Percentiles rank a stretch among this genome's conserved stretches.
phyloP scores from a whole-genome alignment of 2,329 filamentous ascomycete genomes.

The Botryotinia narcissicola region DNA sequence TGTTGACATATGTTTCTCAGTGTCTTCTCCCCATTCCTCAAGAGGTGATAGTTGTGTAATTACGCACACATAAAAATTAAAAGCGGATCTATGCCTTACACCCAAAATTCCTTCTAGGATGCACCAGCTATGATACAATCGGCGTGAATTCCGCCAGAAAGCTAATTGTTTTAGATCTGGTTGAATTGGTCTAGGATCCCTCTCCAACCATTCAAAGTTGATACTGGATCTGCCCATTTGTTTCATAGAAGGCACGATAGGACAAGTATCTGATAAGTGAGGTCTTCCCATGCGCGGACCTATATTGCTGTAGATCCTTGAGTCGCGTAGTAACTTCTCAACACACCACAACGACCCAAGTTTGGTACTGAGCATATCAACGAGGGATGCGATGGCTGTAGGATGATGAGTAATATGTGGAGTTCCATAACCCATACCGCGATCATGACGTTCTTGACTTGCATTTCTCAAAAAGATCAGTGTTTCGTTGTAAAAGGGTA shows the following conservation, averaged over 20 bases:
- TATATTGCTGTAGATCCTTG: neutral
- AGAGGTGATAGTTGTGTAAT: neutral
- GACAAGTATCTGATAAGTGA: neutral
- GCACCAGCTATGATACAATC: neutral
- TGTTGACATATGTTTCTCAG: neutral
- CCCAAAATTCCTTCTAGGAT: neutral
- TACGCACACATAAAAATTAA: neutral
- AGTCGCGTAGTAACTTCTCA: neutral
- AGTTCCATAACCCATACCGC: neutral
- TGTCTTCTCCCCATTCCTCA: neutral
- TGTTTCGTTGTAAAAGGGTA: neutral
- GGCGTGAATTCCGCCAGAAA: neutral
- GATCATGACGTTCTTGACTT: neutral
- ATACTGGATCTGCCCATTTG: neutral
- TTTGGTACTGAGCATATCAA: neutral
- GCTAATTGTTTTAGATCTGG: neutral
- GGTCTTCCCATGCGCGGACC: neutral
- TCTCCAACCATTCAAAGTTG: neutral
- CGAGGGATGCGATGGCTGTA: neutral
- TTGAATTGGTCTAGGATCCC: neutral
- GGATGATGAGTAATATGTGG: neutral
- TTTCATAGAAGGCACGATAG: neutral
- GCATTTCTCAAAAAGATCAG: neutral
- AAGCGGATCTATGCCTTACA: neutral
- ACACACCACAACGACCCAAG: neutral